Evolutionary conservation across 306 rosid species (phyloP).

Genomic region (Abrus precatorius): DNA sequence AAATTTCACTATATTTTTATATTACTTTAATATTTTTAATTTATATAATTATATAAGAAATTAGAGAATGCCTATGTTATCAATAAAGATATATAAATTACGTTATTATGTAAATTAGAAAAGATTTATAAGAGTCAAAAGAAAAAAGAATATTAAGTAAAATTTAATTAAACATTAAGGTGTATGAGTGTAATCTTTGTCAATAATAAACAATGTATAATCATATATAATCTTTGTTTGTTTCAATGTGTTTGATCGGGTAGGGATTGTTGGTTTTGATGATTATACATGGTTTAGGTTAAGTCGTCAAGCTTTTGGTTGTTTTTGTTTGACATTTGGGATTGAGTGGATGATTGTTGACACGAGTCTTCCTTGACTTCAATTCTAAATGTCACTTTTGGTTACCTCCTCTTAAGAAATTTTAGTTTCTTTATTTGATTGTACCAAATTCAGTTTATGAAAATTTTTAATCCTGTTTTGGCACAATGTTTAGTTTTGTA

Average conservation of each 20-base stretch:
- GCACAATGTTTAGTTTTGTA: background rate
- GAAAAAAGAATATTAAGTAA: too few species aligned
- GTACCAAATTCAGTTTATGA: conserved; percentile 4
- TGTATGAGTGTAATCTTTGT: too few species aligned
- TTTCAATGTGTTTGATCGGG: background rate
- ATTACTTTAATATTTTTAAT: too few species aligned
- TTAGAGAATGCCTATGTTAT: too few species aligned
- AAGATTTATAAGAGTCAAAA: too few species aligned
- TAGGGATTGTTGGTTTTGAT: conserved; percentile 5
- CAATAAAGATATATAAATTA: too few species aligned
- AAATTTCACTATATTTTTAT: too few species aligned
- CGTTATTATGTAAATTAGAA: too few species aligned
- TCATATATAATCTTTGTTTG: background rate
- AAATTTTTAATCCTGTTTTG: background rate
- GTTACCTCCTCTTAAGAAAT: conserved; percentile 11
- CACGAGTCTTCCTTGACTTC: conserved; percentile 52
- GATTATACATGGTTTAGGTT: conserved; percentile 7
- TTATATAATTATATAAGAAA: too few species aligned
- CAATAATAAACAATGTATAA: background rate
- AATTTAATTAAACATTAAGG: too few species aligned
- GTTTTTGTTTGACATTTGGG: conserved; percentile 40
- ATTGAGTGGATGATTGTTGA: conserved; percentile 52
- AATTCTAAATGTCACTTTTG: conserved; percentile 47
- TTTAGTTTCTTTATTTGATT: conserved; percentile 4
- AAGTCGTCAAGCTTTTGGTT: background rate